These are phyloP conservation scores for Aphanomyces cochlioides DNA, from an alignment of 352 stramenopile genomes.

Conservation along the genomic window DNA sequence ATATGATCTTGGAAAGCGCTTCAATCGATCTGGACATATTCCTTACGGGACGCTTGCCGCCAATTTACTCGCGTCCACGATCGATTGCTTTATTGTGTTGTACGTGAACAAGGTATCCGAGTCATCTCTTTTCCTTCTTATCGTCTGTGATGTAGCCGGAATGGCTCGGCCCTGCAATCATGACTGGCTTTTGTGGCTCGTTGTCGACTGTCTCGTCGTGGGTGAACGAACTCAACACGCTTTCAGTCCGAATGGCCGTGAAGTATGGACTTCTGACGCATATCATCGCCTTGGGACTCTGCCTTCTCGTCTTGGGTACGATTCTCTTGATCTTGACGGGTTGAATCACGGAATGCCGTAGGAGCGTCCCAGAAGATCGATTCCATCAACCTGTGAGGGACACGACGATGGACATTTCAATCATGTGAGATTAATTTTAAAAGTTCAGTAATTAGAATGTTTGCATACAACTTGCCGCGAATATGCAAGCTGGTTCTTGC, in stretches of 20 bases:
- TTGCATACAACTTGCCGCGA: too few relatives aligned
- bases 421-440: not conserved
- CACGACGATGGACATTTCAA: slow-evolving; percentile 18
- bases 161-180: slow-evolving; percentile 38
- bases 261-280: not conserved
- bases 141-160: not conserved
- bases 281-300: not conserved
- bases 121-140: not conserved
- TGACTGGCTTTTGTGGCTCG: slow-evolving; percentile 59
- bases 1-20: slow-evolving; percentile 48
- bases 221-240: slow-evolving; percentile 53
- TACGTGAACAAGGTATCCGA: slow-evolving; percentile 33
- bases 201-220: slow-evolving; percentile 68
- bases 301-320: not conserved
- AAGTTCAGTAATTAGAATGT: too few relatives aligned
- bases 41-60: slow-evolving; percentile 63
- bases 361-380: not conserved
- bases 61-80: slow-evolving; percentile 50
- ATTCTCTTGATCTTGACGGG: not conserved
- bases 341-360: not conserved
- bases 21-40: slow-evolving; percentile 49
- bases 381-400: not conserved
- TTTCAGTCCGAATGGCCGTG: slow-evolving; percentile 30
- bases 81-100: slow-evolving; percentile 41
- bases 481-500: too few relatives aligned